A percentile compares a stretch with the other conserved stretches of the same genome.
Conservation (phyloP, 306 rosid species). For the Luffa acutangula region DNA sequence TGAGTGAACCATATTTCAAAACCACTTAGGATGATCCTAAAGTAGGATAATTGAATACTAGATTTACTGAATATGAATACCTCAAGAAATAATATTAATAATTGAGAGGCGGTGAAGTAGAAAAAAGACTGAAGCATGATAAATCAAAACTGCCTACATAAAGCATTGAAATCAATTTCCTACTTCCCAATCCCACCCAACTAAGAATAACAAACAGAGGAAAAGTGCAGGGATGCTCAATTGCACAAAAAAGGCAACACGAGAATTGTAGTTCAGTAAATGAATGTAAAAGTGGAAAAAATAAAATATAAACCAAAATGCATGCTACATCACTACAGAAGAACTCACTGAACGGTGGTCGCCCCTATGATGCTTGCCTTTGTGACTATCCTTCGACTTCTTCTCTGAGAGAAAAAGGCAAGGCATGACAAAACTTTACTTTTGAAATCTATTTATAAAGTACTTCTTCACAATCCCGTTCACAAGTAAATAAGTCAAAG, state of each 20-base stretch:
- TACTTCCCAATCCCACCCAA: not conserved
- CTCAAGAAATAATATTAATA: not conserved
- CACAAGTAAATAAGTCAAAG: not conserved
- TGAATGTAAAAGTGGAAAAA: not conserved
- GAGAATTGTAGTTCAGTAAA: not conserved
- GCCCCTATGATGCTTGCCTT: slow-evolving; percentile 37
- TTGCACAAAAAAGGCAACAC: not conserved
- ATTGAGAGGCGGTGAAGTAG: not conserved
- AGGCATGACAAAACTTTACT: not conserved
- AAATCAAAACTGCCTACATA: not conserved
- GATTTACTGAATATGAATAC: not conserved
- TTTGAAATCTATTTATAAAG: not conserved
- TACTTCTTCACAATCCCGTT: not conserved
- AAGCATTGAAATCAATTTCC: not conserved
- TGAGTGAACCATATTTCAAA: not conserved
- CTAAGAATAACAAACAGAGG: not conserved
- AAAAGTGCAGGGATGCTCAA: not conserved
- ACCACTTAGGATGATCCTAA: not conserved
- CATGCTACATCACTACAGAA: slow-evolving; percentile 1
- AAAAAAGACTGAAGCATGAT: not conserved
- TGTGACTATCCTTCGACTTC: slow-evolving; percentile 60
- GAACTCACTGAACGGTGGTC: slow-evolving; percentile 44
- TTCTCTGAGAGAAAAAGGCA: slow-evolving; percentile 37
- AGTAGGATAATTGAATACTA: not conserved
- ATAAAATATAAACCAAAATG: not conserved